Percentiles rank a stretch among this genome's conserved stretches.
These are phyloP conservation scores for Gaillardinia entomophila DNA, from an alignment of 805 yeast species.

Conservation along the genomic window DNA sequence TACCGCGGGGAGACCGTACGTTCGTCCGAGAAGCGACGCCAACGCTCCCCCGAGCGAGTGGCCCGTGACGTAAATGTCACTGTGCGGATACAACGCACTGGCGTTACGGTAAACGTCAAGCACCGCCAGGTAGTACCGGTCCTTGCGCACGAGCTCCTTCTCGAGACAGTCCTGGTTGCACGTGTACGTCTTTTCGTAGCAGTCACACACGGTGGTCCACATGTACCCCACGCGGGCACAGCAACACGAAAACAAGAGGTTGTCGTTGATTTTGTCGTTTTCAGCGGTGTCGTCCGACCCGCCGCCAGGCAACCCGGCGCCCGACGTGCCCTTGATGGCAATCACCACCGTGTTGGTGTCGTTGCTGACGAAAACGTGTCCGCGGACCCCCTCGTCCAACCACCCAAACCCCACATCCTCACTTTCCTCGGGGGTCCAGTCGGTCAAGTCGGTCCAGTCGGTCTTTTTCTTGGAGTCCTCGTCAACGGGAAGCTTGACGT, in stretches of 20 bases:
- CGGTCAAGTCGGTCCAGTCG: constrained; percentile 80
- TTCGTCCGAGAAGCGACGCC: constrained; percentile 75
- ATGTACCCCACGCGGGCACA: constrained; percentile 87
- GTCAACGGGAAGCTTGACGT: constrained; percentile 66
- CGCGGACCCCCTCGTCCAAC: constrained; percentile 80
- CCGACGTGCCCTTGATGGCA: constrained; percentile 87
- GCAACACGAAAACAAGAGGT: constrained; percentile 87
- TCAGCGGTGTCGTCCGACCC: constrained; percentile 62
- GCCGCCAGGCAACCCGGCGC: constrained; percentile 55
- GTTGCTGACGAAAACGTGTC: constrained; percentile 73
- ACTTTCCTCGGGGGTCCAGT: constrained; percentile 49
- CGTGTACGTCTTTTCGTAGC: constrained; percentile 75
- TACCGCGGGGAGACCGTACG: constrained; percentile 85
- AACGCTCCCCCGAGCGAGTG: constrained; percentile 93
- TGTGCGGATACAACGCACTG: constrained; percentile 55
- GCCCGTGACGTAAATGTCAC: constrained; percentile 81
- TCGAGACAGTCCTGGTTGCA: constrained; percentile 89
- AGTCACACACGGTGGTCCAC: constrained; percentile 96
- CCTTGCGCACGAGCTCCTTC: constrained; percentile 63
- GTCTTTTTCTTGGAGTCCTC: constrained; percentile 45
- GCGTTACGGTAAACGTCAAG: constrained; percentile 75
- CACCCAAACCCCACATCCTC: constrained; percentile 74
- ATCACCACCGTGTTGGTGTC: constrained; percentile 62
- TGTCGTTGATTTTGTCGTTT: constrained; percentile 82
- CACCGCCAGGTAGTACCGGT: constrained; percentile 76